Evolutionary conservation across 768 basidiomycete species (phyloP), one percentile per base, ranked within the genome.

Genomic region (Coprinopsis cinerea): DNA sequence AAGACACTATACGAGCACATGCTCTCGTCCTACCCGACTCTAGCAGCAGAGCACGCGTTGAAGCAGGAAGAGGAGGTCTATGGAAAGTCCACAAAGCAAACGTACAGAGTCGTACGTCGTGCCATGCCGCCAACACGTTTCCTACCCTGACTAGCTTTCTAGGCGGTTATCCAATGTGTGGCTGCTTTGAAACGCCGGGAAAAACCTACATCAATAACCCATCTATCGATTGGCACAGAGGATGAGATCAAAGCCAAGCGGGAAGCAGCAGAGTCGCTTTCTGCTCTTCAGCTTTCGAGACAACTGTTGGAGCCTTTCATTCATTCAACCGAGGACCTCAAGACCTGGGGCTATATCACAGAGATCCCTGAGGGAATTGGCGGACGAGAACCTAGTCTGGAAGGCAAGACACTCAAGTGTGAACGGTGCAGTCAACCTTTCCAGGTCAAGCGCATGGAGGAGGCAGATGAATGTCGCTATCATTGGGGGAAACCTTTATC

Each of bases 11-110:
- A 93, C 67, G 67, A 77, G 7, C 50, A 65, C 7, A 67, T 92
- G 40, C 64, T 78, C 2, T 64, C 77, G 2, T 51, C 65, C 13
- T 72, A 83, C 51, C 82, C 86, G 0, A 67, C 73, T 20, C 63
- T 93, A 17, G 86, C 90, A 0, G 68, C 82, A 0, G 82, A 90
- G 47, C 87, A 95, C 66, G 82, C 92, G 2, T 74, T 92, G 9
- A 77, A 70, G 43, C 91, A 95, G 59, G 92, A 95, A 59, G 77
- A 79, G 27, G 84, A 91, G 52, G 74, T 92, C 0, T 92, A 92
- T 65, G 72, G 71, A 22, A 81, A 79, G 53, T 79, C 86, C 0
- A 84, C 74, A 46, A 91, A 88, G 64, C 63, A 79, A 41, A 90
- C 90, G 0, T 95, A 95, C 65, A 85, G 90, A 44, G 86, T 87